These are phyloP conservation scores for Penicillium psychrofluorescens DNA, from an alignment of 495 filamentous ascomycete genomes.

Conservation along the genomic window DNA sequence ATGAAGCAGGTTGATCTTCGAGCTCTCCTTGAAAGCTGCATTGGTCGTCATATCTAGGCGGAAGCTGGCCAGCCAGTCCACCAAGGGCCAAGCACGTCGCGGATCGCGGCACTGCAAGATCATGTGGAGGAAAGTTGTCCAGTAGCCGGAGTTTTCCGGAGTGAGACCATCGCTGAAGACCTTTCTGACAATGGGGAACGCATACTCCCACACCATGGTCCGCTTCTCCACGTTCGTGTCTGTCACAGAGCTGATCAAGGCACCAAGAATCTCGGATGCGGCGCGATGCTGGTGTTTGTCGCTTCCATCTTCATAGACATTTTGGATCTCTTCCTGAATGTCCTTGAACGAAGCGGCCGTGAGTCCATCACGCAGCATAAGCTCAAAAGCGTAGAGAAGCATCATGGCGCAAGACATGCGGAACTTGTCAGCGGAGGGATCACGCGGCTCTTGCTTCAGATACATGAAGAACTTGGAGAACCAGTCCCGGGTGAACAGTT, in stretches of 20 bases:
- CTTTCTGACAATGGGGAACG: constrained; percentile 77
- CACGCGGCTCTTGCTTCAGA: constrained; percentile 93
- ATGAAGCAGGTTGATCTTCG: constrained; percentile 87
- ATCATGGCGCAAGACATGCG: constrained; percentile 78
- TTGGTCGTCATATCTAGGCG: constrained; percentile 90
- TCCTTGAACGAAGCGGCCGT: constrained; percentile 79
- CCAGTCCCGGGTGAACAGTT: constrained; percentile 74
- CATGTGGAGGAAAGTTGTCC: constrained; percentile 88
- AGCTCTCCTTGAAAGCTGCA: constrained; percentile 97
- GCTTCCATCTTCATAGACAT: constrained; percentile 80
- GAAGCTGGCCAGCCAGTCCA: constrained; percentile 79
- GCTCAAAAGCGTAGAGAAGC: constrained; percentile 79
- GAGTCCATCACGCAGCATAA: constrained; percentile 64
- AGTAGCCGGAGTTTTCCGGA: constrained; percentile 89
- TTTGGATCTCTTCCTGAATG: constrained; percentile 67
- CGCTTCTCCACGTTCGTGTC: constrained; percentile 64
- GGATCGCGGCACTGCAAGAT: constrained; percentile 80
- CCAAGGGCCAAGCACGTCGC: constrained; percentile 74
- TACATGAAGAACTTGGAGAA: constrained; percentile 82
- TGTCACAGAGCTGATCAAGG: constrained; percentile 65
- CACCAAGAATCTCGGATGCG: constrained; percentile 88
- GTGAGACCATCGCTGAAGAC: constrained; percentile 86
- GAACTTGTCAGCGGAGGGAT: constrained; percentile 77
- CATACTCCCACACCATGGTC: constrained; percentile 75
- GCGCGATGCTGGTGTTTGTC: constrained; percentile 98